Conservation (phyloP, 208 protist species). For the Trypanosoma theileri region DNA sequence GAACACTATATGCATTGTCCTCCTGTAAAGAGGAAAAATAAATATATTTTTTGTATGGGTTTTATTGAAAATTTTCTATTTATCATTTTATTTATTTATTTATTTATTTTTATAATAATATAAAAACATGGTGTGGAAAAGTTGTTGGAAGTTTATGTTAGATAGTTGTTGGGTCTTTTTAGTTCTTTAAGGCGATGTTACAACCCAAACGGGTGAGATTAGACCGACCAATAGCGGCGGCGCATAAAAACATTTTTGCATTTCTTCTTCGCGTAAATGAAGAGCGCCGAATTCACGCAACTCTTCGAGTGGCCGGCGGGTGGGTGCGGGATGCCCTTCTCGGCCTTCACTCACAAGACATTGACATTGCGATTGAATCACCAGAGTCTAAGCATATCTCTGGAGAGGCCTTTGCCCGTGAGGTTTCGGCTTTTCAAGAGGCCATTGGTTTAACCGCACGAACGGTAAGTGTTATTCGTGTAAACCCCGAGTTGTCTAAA, state of each 20-base stretch:
- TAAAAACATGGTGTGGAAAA: too few species aligned
- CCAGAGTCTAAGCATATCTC: constrained; percentile 40
- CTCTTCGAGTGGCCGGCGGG: constrained; percentile 93
- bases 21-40: not conserved
- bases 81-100: not conserved
- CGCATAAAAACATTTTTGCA: constrained; percentile 82
- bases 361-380: constrained; percentile 97
- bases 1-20: not conserved
- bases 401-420: constrained; percentile 90
- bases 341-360: constrained; percentile 92
- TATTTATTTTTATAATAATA: constrained; percentile 11
- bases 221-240: constrained; percentile 44
- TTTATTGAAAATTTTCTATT: too few species aligned
- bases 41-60: too few species aligned
- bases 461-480: constrained; percentile 93
- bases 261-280: constrained; percentile 77
- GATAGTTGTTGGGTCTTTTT: not conserved
- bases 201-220: constrained; percentile 41
- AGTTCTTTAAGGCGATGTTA: constrained; percentile 25
- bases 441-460: constrained; percentile 33
- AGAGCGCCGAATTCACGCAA: constrained; percentile 51
- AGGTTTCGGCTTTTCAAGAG: constrained; percentile 77
- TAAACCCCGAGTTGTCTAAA: constrained; percentile 97
- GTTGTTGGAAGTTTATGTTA: too few species aligned
- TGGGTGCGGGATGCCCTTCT: constrained; percentile 98